These are phyloP conservation scores for Ophiostoma angusticollis DNA, from an alignment of 2,329 filamentous ascomycete genomes.

Conservation along the genomic window DNA sequence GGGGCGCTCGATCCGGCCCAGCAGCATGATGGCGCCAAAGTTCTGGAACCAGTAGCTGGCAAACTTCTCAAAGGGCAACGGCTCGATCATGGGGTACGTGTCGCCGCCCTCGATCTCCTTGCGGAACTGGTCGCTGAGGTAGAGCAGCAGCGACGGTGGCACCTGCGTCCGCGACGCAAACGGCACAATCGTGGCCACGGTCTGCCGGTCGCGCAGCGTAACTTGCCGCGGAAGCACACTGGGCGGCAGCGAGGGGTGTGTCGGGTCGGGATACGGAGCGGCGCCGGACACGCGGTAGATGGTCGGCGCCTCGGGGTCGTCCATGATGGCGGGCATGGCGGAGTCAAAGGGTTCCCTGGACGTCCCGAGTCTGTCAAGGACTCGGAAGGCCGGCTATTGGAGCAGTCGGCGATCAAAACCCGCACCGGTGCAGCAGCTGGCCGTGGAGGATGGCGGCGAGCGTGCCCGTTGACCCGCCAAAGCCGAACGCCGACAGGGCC, in stretches of 20 bases:
- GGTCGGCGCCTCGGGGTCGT: conserved; percentile 59
- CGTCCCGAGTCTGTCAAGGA: too few species aligned
- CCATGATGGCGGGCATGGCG: conserved; percentile 62
- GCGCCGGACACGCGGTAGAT: conserved; percentile 58
- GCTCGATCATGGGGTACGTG: conserved; percentile 78
- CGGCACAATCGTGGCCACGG: conserved; percentile 70
- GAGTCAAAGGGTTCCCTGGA: too few species aligned
- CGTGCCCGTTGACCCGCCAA: too few species aligned
- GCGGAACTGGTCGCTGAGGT: conserved; percentile 73
- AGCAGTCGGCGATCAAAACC: too few species aligned
- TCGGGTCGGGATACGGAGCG: conserved; percentile 50
- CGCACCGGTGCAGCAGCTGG: too few species aligned
- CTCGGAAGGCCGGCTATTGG: too few species aligned
- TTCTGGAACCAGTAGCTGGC: conserved; percentile 82
- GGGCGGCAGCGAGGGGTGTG: conserved; percentile 49
- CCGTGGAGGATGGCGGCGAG: too few species aligned
- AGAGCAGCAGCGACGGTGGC: conserved; percentile 60
- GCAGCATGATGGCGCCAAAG: conserved; percentile 77
- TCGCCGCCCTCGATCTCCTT: conserved; percentile 86
- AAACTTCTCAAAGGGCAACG: conserved; percentile 62
- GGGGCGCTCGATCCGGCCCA: conserved; percentile 57
- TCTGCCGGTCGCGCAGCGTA: conserved; percentile 71
- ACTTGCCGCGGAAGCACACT: conserved; percentile 64
- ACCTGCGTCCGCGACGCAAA: conserved; percentile 66
- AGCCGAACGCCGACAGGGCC: too few species aligned